Conservation (phyloP, 805 yeast genomes). For the Yarrowia divulgata region DNA sequence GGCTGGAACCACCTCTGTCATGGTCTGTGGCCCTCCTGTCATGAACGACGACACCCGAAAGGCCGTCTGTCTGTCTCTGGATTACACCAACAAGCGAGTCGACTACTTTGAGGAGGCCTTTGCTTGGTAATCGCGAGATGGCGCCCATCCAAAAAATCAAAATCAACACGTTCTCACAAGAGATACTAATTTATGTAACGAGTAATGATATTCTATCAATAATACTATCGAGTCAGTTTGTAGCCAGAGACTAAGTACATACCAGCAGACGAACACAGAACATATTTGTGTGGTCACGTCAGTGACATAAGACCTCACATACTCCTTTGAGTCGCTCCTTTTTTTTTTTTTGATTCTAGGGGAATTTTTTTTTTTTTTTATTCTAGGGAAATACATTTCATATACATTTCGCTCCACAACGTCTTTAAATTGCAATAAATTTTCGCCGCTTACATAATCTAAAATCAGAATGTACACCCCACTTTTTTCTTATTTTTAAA, state of each 20-base stretch:
- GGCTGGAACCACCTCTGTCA: conserved; percentile 57
- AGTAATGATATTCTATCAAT: conserved; percentile 1
- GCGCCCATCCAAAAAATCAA: not conserved
- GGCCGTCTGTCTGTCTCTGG: conserved; percentile 55
- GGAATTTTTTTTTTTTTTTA: too few relatives aligned
- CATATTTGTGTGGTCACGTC: too few relatives aligned
- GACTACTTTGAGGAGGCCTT: conserved; percentile 76
- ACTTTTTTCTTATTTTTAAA: not conserved
- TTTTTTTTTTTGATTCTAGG: not conserved
- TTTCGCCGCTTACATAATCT: not conserved
- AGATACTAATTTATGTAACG: conserved; percentile 15
- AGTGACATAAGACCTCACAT: too few relatives aligned
- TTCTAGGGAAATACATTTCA: too few relatives aligned
- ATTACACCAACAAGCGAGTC: conserved; percentile 56
- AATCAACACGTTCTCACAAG: conserved; percentile 8
- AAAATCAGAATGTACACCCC: not conserved
- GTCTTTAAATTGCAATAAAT: too few relatives aligned
- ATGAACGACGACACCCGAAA: conserved; percentile 66
- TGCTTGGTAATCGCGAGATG: conserved; percentile 58
- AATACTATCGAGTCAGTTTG: not conserved
- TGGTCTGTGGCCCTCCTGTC: conserved; percentile 70
- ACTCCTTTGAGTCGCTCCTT: too few relatives aligned
- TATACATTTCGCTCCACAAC: too few relatives aligned
- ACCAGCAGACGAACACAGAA: too few relatives aligned
- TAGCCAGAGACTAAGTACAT: too few relatives aligned